phyloP scores from a whole-genome alignment of 2,329 filamentous ascomycete species.

The Didymella arachidicola region DNA sequence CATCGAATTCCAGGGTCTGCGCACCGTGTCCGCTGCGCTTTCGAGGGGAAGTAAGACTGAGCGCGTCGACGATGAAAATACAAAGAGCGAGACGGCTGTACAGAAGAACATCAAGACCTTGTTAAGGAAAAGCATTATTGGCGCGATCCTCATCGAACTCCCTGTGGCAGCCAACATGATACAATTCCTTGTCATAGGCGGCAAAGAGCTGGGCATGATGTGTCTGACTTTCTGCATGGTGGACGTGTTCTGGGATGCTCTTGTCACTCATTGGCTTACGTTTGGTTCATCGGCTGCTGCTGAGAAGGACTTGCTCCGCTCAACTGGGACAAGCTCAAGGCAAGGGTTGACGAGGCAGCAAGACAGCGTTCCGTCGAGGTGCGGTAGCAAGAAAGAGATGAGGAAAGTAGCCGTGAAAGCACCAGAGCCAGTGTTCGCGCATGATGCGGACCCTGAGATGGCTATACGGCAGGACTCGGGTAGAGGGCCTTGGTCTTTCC shows the following conservation, averaged over 20 bases:
- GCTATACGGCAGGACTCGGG: not conserved
- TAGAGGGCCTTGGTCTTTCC: not conserved
- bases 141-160: constrained; percentile 45
- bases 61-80: not conserved
- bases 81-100: constrained; percentile 16
- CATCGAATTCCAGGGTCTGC: constrained; percentile 14
- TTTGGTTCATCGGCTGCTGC: constrained; percentile 24
- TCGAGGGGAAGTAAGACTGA: constrained; percentile 5
- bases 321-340: constrained; percentile 6
- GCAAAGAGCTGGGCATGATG: constrained; percentile 49
- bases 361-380: constrained; percentile 5
- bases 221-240: constrained; percentile 50
- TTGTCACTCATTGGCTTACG: constrained; percentile 34
- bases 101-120: constrained; percentile 33
- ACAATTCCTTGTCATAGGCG: constrained; percentile 41
- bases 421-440: not conserved
- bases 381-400: not conserved
- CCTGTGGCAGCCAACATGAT: constrained; percentile 50
- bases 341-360: constrained; percentile 9
- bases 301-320: constrained; percentile 21
- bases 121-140: constrained; percentile 41
- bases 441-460: not conserved
- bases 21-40: constrained; percentile 6
- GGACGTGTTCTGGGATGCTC: constrained; percentile 39
- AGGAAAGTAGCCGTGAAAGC: not conserved